Base-by-base conservation (phyloP, 225 moss, liverwort and hornwort genomes). In the Climacium dendroides region DNA sequence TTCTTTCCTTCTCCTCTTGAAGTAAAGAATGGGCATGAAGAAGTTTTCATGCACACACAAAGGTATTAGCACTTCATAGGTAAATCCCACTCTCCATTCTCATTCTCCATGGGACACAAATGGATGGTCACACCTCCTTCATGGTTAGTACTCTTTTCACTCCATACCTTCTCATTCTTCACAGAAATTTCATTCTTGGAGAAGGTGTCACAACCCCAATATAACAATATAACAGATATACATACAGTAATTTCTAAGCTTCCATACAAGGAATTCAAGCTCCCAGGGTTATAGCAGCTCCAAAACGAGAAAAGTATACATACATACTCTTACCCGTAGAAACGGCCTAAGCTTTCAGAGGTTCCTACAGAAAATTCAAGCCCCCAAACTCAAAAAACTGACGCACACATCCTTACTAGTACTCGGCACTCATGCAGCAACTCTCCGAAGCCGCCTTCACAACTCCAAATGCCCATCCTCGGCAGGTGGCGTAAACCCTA, bases 21-120 rank as follows among this genome's bases (percentile, higher is more conserved):
- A 0, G 7, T 39, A 3, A 71, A 5, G 3, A 25, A 41, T 8
- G 15, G 9, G 0, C 2, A 2, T 5, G 5, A 71, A 41, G 8
- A 41, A 43, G 9, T 3, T 15, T 71, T 43, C 1, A 2, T 1
- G 1, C 0, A 1, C 5, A 5, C 0, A 1, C 5, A 5, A 5
- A 43, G 4, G 3, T 70, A 22, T 15, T 26, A 41, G 4, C 1
- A 2, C 15, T 41, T 26, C 1, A 8, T 8, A 41, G 0, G 8
- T 14, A 41, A 25, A 70, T 41, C 14, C 41, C 41, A 39, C 25
- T 41, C 8, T 70, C 13, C 2, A 70, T 13, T 12, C 22, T 24
- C 24, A 25, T 41, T 70, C 41, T 15, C 41, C 26, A 26, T 1
- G 9, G 0, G 9, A 26, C 5, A 15, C 23, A 57, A 55, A 20